These are phyloP conservation scores for Debaryomyces prosopidis DNA, from an alignment of 805 yeast species.

Conservation along the genomic window DNA sequence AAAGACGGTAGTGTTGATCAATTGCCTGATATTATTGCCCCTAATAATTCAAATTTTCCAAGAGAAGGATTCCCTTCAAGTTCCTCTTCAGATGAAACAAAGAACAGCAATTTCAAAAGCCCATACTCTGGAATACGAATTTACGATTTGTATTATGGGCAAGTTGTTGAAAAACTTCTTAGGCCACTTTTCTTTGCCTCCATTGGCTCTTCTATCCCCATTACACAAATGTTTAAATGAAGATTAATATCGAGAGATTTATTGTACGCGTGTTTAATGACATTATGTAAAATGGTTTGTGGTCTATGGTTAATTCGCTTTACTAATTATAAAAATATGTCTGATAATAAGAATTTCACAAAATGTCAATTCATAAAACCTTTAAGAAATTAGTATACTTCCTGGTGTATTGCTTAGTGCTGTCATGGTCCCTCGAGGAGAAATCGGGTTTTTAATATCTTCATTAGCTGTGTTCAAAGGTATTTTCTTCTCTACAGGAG, in stretches of 20 bases:
- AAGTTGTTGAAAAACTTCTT: too few species aligned
- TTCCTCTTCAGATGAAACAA: too few species aligned
- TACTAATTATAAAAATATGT: background rate
- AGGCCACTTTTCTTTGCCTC: conserved; percentile 14
- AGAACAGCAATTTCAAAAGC: too few species aligned
- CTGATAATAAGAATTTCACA: too few species aligned
- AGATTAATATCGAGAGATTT: conserved; percentile 10
- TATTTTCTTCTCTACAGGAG: conserved; percentile 3
- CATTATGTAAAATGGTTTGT: conserved; percentile 7
- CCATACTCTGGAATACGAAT: too few species aligned
- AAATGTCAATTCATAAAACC: too few species aligned
- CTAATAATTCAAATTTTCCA: too few species aligned
- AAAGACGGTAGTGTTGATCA: too few species aligned
- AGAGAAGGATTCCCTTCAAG: too few species aligned
- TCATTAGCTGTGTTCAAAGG: conserved; percentile 10
- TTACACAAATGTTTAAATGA: conserved; percentile 9
- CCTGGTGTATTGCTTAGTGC: conserved; percentile 7
- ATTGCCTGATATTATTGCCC: too few species aligned
- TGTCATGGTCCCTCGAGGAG: conserved; percentile 14
- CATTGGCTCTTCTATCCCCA: conserved; percentile 13
- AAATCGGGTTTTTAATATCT: conserved; percentile 11
- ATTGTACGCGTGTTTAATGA: conserved; percentile 9
- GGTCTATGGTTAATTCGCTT: conserved; percentile 8
- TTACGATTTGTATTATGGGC: too few species aligned
- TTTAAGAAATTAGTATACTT: conserved; percentile 6